phyloP scores from a whole-genome alignment of 2,329 filamentous ascomycete species.

The Sclerotinia trifoliorum region DNA sequence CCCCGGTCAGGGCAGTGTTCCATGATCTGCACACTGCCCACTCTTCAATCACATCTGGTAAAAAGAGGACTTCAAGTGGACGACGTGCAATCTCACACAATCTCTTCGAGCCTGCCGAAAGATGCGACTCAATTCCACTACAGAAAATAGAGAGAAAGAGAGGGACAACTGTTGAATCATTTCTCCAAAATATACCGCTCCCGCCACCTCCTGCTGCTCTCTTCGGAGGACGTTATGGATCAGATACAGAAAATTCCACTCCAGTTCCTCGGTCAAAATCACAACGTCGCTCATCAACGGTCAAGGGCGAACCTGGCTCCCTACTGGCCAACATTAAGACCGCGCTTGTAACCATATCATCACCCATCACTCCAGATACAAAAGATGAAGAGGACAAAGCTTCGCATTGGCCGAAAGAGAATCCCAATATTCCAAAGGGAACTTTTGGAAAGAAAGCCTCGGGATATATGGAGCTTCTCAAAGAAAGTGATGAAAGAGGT shows the following conservation, averaged over 20 bases:
- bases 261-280: conserved; percentile 12
- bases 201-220: conserved; percentile 25
- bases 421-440: neutral
- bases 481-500: neutral
- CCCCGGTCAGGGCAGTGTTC: conserved; percentile 34
- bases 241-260: conserved; percentile 12
- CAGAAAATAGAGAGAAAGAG: conserved; percentile 24
- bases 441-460: conserved; percentile 8
- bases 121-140: conserved; percentile 31
- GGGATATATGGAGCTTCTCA: neutral
- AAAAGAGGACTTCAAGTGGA: conserved; percentile 26
- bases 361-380: conserved; percentile 17
- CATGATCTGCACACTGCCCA: conserved; percentile 36
- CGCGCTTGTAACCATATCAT: conserved; percentile 16
- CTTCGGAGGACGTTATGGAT: conserved; percentile 11
- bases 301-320: conserved; percentile 4
- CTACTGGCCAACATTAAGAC: conserved; percentile 20
- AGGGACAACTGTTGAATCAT: conserved; percentile 18
- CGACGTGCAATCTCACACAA: conserved; percentile 19
- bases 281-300: conserved; percentile 9
- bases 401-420: conserved; percentile 19
- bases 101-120: conserved; percentile 19
- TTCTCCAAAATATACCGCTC: conserved; percentile 24
- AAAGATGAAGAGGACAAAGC: neutral
- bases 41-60: conserved; percentile 36